Conservation (phyloP, 2,329 filamentous ascomycete genomes). For the Aspergillus nomiae region DNA sequence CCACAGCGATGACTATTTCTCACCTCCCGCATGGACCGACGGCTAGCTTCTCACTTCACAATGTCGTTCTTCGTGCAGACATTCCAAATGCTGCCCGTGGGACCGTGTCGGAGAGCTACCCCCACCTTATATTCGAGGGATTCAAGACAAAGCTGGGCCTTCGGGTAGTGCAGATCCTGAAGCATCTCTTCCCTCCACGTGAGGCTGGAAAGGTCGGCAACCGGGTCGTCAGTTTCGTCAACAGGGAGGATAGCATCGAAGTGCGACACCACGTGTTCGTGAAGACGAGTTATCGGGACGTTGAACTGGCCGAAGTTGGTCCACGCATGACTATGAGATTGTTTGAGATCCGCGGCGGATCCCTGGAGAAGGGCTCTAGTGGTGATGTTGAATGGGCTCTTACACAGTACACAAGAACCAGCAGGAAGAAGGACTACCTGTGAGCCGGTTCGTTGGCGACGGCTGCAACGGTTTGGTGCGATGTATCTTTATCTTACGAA, state of each 20-base stretch:
- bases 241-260: slow-evolving; percentile 84
- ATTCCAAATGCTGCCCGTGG: slow-evolving; percentile 86
- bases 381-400: slow-evolving; percentile 97
- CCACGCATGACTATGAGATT: slow-evolving; percentile 96
- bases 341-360: slow-evolving; percentile 90
- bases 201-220: slow-evolving; percentile 84
- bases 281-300: slow-evolving; percentile 83
- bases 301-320: slow-evolving; percentile 86
- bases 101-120: slow-evolving; percentile 89
- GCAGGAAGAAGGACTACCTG: slow-evolving; percentile 93
- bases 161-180: slow-evolving; percentile 84
- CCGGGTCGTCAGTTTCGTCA: slow-evolving; percentile 90
- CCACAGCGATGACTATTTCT: slow-evolving; percentile 83
- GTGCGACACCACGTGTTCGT: slow-evolving; percentile 94
- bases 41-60: slow-evolving; percentile 84
- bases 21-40: slow-evolving; percentile 90
- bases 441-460: slow-evolving; percentile 43
- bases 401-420: slow-evolving; percentile 91
- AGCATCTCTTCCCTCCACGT: slow-evolving; percentile 90
- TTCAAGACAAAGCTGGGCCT: slow-evolving; percentile 80
- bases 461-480: slow-evolving; percentile 15
- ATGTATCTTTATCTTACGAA: slow-evolving; percentile 18
- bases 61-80: slow-evolving; percentile 88
- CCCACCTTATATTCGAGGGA: slow-evolving; percentile 92
- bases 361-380: slow-evolving; percentile 83